Percentiles rank a stretch among this genome's conserved stretches.
phyloP scores from a whole-genome alignment of 2,329 filamentous ascomycete genomes.

The Helotiales sp. region DNA sequence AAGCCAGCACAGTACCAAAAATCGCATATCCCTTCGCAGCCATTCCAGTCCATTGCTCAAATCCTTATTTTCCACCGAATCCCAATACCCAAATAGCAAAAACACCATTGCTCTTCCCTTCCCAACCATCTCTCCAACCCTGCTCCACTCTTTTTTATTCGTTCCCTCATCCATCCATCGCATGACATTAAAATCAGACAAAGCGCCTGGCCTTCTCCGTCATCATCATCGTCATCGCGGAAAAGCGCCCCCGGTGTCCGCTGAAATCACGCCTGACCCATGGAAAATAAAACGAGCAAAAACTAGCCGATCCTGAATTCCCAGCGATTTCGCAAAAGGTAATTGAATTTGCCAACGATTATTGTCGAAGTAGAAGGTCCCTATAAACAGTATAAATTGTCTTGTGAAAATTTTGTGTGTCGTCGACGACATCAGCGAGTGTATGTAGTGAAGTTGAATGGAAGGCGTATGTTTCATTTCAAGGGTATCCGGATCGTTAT shows the following conservation, averaged over 20 bases:
- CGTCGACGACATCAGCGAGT: not conserved
- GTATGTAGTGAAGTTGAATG: not conserved
- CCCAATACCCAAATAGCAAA: not conserved
- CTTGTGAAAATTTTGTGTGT: not conserved
- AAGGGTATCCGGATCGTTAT: too few species aligned
- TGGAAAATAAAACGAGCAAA: not conserved
- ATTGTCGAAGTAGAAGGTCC: not conserved
- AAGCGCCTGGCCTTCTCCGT: not conserved
- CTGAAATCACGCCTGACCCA: not conserved
- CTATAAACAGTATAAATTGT: not conserved
- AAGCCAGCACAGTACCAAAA: not conserved
- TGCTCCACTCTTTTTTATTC: not conserved
- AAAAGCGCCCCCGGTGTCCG: not conserved
- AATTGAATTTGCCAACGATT: not conserved
- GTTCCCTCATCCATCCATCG: not conserved
- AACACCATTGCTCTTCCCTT: not conserved
- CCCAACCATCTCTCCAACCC: not conserved
- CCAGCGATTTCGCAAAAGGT: not conserved
- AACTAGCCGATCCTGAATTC: not conserved
- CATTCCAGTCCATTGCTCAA: not conserved
- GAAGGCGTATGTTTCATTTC: too few species aligned
- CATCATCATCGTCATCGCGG: not conserved
- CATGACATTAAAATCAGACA: not conserved
- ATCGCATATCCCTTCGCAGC: not conserved
- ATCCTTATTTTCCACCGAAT: not conserved